Base-by-base conservation (phyloP, 345 rosid genomes). In the Citrus inodora region DNA sequence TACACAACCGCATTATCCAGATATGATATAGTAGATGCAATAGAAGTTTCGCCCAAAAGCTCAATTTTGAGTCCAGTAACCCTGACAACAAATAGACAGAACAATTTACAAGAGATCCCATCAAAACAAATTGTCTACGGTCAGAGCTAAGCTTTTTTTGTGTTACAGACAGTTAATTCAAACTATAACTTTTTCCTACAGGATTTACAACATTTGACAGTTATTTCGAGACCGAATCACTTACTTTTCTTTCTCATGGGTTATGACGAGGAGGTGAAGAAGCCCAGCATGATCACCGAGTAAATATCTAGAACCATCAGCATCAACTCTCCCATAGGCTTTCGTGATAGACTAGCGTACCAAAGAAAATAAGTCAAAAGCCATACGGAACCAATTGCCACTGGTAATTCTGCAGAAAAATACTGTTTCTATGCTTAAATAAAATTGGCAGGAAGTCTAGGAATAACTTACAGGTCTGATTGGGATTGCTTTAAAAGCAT, bases 321-420 rank as follows among this genome's bases (percentile, higher is more conserved):
- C 92, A 88, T 94, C 98, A 42, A 93, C 96, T 87, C 96, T 95
- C 82, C 98, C 98, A 78, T 93, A 95, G 66, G 98, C 96, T 86
- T 83, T 93, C 24, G 94, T 96, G 82, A 92, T 94, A 62, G 97
- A 91, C 97, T 93, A 73, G 22, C 78, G 61, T 11, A 27, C 72
- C 25, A 19, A 71, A 59, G 67, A 80, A 28, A 73, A 56, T 42
- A 53, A 70, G 80, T 78, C 53, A 82, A 79, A 78, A 51, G 51
- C 80, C 35, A 65, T 28, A 53, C 55, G 67, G n/a, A 77, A 76
- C 64, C 55, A 59, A 75, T 16, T 59, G 75, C 37, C 48, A 11
- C 65, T 27, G 19, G 30, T 24, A 37, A 64, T 11, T 51, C 69
- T 77, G 37, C 11, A 51, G 35, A 81, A 60, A 42, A 60, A 53